A percentile compares a stretch with the other conserved stretches of the same genome.
These are phyloP conservation scores for Aureobasidium musti DNA, from an alignment of 2,329 filamentous ascomycete species.

Conservation along the genomic window DNA sequence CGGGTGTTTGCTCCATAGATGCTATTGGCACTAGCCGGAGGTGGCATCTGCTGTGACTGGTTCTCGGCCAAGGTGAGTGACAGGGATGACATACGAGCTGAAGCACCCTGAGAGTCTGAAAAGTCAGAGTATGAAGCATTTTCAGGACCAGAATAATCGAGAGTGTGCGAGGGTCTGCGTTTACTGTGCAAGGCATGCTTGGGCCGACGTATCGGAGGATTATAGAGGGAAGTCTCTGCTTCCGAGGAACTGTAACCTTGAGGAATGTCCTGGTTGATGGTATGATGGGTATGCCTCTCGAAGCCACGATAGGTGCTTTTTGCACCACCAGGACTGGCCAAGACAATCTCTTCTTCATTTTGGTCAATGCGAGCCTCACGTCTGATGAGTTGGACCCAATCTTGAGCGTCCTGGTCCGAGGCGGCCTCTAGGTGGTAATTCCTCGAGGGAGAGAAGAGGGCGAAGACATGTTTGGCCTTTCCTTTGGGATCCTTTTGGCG, in stretches of 20 bases:
- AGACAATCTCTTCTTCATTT: conserved; percentile 79
- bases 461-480: conserved; percentile 84
- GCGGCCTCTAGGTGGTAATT: conserved; percentile 88
- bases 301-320: conserved; percentile 51
- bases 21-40: conserved; percentile 38
- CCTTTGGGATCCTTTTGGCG: conserved; percentile 86
- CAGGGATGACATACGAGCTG: conserved; percentile 40
- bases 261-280: conserved; percentile 20
- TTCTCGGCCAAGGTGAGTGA: conserved; percentile 35
- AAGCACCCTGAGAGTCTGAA: conserved; percentile 52
- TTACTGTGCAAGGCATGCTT: conserved; percentile 36
- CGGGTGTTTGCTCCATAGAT: conserved; percentile 37
- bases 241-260: conserved; percentile 51
- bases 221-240: conserved; percentile 38
- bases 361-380: conserved; percentile 80
- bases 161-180: conserved; percentile 60
- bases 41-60: conserved; percentile 34
- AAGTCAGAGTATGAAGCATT: conserved; percentile 83
- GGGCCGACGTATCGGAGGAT: conserved; percentile 23
- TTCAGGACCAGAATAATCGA: conserved; percentile 64
- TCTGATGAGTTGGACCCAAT: conserved; percentile 84
- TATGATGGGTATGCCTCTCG: conserved; percentile 38
- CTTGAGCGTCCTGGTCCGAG: conserved; percentile 71
- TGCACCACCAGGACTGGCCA: conserved; percentile 65
- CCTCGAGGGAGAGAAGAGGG: conserved; percentile 83